Evolutionary conservation across 805 yeast species (phyloP).

Genomic region (Ogataea populi-albae): DNA sequence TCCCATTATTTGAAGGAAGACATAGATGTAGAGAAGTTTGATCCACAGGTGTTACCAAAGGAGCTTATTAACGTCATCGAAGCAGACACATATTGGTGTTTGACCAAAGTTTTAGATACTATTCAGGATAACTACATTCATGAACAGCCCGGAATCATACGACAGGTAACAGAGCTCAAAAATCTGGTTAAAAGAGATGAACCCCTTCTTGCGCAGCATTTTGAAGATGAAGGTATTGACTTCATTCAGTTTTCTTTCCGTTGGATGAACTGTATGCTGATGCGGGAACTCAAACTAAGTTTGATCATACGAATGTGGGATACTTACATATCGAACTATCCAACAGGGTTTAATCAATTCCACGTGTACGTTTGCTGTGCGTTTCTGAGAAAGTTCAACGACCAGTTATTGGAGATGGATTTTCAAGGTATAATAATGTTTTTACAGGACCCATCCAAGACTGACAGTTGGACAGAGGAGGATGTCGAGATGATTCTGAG

Average conservation of each 20-base stretch:
- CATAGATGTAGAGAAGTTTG: constrained; percentile 51
- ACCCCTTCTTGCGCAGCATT: constrained; percentile 64
- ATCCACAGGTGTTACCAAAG: constrained; percentile 58
- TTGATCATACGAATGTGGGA: constrained; percentile 97
- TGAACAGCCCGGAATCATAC: constrained; percentile 94
- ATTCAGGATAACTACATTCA: constrained; percentile 96
- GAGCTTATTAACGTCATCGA: constrained; percentile 70
- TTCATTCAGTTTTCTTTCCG: constrained; percentile 94
- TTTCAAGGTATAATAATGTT: constrained; percentile 93
- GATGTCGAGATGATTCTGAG: constrained; percentile 89
- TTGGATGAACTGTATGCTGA: constrained; percentile 97
- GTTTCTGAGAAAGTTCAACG: constrained; percentile 84
- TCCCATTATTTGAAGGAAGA: constrained; percentile 55
- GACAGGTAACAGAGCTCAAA: constrained; percentile 81
- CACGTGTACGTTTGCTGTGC: constrained; percentile 98
- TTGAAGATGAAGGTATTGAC: constrained; percentile 80
- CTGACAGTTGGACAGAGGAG: constrained; percentile 78
- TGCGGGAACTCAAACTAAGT: constrained; percentile 83
- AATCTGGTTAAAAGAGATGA: constrained; percentile 82
- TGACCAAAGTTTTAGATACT: constrained; percentile 85
- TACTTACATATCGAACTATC: constrained; percentile 76
- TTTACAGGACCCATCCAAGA: constrained; percentile 80
- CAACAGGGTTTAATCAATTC: constrained; percentile 81
- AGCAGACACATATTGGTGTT: constrained; percentile 97
- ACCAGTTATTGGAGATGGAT: constrained; percentile 74